Conservation (phyloP, 176 grass and related monocot species). For the Triticum turgidum region DNA sequence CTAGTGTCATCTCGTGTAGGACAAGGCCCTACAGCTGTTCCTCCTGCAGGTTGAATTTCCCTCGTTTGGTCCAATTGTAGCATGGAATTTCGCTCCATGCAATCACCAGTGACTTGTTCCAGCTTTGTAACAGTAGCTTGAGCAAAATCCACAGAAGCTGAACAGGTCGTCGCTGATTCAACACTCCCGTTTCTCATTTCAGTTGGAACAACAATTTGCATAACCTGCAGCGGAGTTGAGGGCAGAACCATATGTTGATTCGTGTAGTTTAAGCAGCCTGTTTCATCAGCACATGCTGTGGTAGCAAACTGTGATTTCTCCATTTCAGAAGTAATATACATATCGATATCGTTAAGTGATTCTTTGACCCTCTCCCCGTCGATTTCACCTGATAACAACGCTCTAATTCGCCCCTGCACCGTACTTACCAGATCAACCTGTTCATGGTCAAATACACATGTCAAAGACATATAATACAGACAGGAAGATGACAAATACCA, state of each 20-base stretch:
- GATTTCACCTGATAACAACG: constrained; percentile 34
- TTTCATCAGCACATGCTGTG: not conserved
- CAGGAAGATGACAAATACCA: not conserved
- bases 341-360: constrained; percentile 41
- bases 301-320: constrained; percentile 28
- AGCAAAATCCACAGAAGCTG: constrained; percentile 17
- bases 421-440: constrained; percentile 47
- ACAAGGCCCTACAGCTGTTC: not conserved
- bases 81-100: constrained; percentile 39
- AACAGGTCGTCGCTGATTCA: not conserved
- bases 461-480: not conserved
- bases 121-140: constrained; percentile 16
- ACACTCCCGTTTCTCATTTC: constrained; percentile 1
- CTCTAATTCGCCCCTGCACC: constrained; percentile 43
- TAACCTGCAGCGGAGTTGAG: constrained; percentile 3
- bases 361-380: constrained; percentile 17
- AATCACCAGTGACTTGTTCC: constrained; percentile 18
- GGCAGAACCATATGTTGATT: constrained; percentile 2
- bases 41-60: constrained; percentile 30
- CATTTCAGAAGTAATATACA: constrained; percentile 41
- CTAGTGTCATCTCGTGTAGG: not conserved
- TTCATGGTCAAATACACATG: constrained; percentile 6
- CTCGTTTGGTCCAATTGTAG: constrained; percentile 43
- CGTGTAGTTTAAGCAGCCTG: not conserved
- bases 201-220: constrained; percentile 32